Evolutionary conservation across 78 protist species (phyloP), one percentile per base, ranked within the genome.

Genomic region (Pelomyxa schiedti): DNA sequence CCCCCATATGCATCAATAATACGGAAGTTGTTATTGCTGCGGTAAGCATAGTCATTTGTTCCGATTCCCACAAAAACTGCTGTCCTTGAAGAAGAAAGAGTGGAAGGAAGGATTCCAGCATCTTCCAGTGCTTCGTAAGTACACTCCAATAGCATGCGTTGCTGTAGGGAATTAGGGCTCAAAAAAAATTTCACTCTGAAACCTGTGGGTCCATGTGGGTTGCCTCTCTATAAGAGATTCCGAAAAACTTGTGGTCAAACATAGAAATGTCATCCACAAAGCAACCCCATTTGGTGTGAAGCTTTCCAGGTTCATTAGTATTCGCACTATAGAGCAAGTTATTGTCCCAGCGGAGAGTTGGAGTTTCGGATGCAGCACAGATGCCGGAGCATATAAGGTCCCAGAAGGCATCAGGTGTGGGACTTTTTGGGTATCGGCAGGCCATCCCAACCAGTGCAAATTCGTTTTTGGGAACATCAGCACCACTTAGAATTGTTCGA

Each of bases 361-460:
- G 35, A 28, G 74, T 78, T 7, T 16, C 9, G 0, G 76, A 30
- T 1, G 74, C 67, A 40, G 75, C 83, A 40, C 74, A 78, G 29
- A 79, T 66, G 0, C 63, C 28, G 35, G 73, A 69, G 4, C 66
- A 6, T 42, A 79, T 39, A 22, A 67, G 63, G n/a, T 32, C 9
- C 77, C 76, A 79, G 7, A 79, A 58, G 29, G 68, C 75, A 8
- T 43, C 39, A 29, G 7, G 42, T 28, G n/a, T 40, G 8, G 75
- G 58, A 8, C 22, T 8, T 5, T 86, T 86, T 40, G 90, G 90
- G 16, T 77, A 75, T 39, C 74, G 65, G 53, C 90, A 86, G 6
- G 84, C 86, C 58, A 86, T 68, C 32, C 90, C 90, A 29, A 86
- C 52, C 39, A 86, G 65, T 16, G 90, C 90, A 26, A 86, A 68